Evolutionary conservation across 2,329 filamentous ascomycete species (phyloP).

Genomic region (Nemania sp.): DNA sequence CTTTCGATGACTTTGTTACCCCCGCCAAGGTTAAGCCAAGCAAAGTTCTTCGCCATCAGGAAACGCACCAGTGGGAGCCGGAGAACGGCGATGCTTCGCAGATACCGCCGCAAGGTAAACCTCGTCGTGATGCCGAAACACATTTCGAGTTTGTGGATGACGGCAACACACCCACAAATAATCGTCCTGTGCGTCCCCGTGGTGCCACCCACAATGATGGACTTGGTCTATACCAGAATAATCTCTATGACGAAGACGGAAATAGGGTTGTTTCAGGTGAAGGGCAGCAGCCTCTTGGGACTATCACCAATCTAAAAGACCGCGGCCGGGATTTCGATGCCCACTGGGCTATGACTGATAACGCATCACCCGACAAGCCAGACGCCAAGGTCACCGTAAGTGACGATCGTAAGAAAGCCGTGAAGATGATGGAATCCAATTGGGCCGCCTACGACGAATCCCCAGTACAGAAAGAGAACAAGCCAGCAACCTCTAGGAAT

Average conservation of each 20-base stretch:
- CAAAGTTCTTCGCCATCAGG: constrained; percentile 72
- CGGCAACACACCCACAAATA: constrained; percentile 67
- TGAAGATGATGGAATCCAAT: constrained; percentile 78
- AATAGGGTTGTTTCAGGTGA: constrained; percentile 52
- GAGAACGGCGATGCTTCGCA: constrained; percentile 73
- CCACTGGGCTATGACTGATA: constrained; percentile 82
- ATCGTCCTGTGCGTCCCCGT: constrained; percentile 61
- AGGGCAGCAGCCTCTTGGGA: constrained; percentile 64
- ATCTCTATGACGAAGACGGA: constrained; percentile 73
- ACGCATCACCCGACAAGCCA: constrained; percentile 64
- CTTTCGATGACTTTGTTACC: constrained; percentile 88
- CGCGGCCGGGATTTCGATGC: constrained; percentile 81
- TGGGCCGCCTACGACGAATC: constrained; percentile 69
- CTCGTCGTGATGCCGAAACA: constrained; percentile 81
- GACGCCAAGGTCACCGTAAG: constrained; percentile 60
- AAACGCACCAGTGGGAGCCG: constrained; percentile 83
- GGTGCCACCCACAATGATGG: constrained; percentile 75
- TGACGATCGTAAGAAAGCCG: constrained; percentile 74
- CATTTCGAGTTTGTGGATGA: constrained; percentile 90
- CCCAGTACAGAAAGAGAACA: constrained; percentile 67
- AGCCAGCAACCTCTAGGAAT: constrained; percentile 41
- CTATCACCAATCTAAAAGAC: constrained; percentile 78
- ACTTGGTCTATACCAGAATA: constrained; percentile 80
- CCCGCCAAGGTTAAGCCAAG: constrained; percentile 77
- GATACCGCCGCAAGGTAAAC: constrained; percentile 70